These are phyloP conservation scores for Ophiostoma pallidulum DNA, from an alignment of 2,329 filamentous ascomycete species.

Conservation along the genomic window DNA sequence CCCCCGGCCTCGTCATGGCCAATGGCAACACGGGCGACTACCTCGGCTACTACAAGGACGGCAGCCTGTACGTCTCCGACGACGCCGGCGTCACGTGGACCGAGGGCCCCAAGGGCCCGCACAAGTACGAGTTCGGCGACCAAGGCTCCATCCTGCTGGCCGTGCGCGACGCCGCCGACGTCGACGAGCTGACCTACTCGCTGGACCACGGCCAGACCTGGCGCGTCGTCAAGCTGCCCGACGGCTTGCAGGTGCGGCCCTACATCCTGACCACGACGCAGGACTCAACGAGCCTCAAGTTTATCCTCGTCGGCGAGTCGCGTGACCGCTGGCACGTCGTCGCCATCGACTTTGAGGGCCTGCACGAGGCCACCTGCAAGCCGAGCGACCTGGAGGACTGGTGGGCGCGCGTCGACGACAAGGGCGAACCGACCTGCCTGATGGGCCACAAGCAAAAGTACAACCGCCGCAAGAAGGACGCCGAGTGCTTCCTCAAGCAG, in stretches of 20 bases:
- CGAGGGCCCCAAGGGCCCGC: constrained; percentile 63
- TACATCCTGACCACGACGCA: constrained; percentile 75
- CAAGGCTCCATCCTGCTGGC: constrained; percentile 84
- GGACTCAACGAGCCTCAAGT: constrained; percentile 88
- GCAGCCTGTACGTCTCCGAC: constrained; percentile 80
- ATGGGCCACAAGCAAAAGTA: constrained; percentile 96
- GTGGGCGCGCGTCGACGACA: constrained; percentile 71
- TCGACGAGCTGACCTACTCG: constrained; percentile 61
- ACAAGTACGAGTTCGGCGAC: constrained; percentile 95
- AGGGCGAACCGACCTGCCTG: constrained; percentile 75
- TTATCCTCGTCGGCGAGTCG: constrained; percentile 61
- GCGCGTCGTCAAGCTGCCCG: constrained; percentile 59
- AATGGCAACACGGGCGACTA: constrained; percentile 79
- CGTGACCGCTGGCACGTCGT: constrained; percentile 54
- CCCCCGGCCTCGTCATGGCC: constrained; percentile 88
- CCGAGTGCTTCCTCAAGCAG: constrained; percentile 79
- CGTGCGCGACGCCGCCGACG: constrained; percentile 60
- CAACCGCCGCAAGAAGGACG: constrained; percentile 72
- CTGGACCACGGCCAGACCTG: constrained; percentile 83
- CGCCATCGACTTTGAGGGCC: constrained; percentile 70
- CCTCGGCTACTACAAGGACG: constrained; percentile 61
- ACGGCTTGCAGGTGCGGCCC: constrained; percentile 58
- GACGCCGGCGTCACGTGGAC: constrained; percentile 83
- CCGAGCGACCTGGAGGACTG: constrained; percentile 77
- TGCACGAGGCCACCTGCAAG: constrained; percentile 72